phyloP scores from a whole-genome alignment of 2,329 filamentous ascomycete genomes.

The Ceratocystis ficicola region DNA sequence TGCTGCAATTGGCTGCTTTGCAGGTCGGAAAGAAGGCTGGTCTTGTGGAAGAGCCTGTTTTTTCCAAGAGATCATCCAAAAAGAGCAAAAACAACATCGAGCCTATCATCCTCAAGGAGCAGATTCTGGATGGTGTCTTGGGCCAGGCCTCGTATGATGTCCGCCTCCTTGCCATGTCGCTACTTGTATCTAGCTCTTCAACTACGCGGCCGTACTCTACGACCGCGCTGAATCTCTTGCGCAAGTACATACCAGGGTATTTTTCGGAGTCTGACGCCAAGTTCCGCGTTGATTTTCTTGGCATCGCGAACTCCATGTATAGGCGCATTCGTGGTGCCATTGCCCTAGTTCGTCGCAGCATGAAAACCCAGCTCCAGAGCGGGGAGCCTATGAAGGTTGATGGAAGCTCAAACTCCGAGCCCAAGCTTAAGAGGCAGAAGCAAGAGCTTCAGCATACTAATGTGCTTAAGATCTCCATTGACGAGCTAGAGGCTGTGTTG shows the following conservation, averaged over 20 bases:
- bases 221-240: conserved; percentile 50
- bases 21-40: conserved; percentile 60
- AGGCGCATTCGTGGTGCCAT: conserved; percentile 60
- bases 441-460: conserved; percentile 32
- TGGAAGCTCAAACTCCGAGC: conserved; percentile 23
- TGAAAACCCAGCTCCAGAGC: conserved; percentile 28
- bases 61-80: conserved; percentile 19
- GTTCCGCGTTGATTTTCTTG: conserved; percentile 68
- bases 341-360: conserved; percentile 40
- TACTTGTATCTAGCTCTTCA: conserved; percentile 64
- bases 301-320: conserved; percentile 62
- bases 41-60: conserved; percentile 51
- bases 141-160: conserved; percentile 49
- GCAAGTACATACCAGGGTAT: conserved; percentile 53
- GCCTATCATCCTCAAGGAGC: conserved; percentile 31
- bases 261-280: conserved; percentile 79
- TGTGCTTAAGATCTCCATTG: conserved; percentile 32
- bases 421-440: conserved; percentile 24
- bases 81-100: conserved; percentile 21
- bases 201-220: conserved; percentile 60
- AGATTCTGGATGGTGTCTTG: conserved; percentile 41
- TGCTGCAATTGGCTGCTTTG: conserved; percentile 54
- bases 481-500: conserved; percentile 32
- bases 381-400: conserved; percentile 30
- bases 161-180: conserved; percentile 66